phyloP scores from a whole-genome alignment of 495 filamentous ascomycete species.

The Penicillium nucicola region DNA sequence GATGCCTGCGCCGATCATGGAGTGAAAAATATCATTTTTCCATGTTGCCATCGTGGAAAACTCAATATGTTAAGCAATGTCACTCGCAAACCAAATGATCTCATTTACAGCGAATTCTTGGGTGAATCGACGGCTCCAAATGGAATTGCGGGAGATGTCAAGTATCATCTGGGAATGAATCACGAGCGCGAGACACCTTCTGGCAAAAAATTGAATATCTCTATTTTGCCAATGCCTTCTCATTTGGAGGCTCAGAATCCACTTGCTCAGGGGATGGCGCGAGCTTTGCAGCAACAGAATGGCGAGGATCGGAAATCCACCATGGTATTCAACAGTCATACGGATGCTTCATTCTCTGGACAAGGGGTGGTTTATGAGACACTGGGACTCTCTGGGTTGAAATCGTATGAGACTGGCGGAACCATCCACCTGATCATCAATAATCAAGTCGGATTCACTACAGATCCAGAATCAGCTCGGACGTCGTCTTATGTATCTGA shows the following conservation, averaged over 20 bases:
- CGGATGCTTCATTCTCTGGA: constrained; percentile 93
- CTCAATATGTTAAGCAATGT: constrained; percentile 98
- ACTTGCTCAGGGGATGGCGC: constrained; percentile 93
- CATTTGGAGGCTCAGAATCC: constrained; percentile 98
- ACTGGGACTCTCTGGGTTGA: constrained; percentile 81
- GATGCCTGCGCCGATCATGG: constrained; percentile 97
- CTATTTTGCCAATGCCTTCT: constrained; percentile 95
- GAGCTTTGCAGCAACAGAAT: constrained; percentile 98
- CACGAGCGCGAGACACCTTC: constrained; percentile 98
- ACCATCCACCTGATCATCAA: constrained; percentile 97
- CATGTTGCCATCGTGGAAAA: constrained; percentile 98
- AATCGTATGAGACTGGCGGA: constrained; percentile 83
- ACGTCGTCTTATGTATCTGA: constrained; percentile 99
- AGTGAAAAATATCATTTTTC: constrained; percentile 97
- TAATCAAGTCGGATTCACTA: constrained; percentile 99
- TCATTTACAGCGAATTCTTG: constrained; percentile 97
- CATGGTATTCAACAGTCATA: constrained; percentile 89
- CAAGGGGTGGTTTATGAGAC: constrained; percentile 99
- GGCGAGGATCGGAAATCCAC: constrained; percentile 86
- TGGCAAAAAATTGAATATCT: constrained; percentile 97
- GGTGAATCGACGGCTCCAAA: constrained; percentile 84
- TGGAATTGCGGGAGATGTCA: constrained; percentile 97
- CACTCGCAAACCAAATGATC: constrained; percentile 97
- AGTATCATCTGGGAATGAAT: constrained; percentile 99
- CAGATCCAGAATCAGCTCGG: constrained; percentile 92